A percentile compares a stretch with the other conserved stretches of the same genome.
phyloP scores from a whole-genome alignment of 2,329 filamentous ascomycete genomes.

The Chaetomium sp. region DNA sequence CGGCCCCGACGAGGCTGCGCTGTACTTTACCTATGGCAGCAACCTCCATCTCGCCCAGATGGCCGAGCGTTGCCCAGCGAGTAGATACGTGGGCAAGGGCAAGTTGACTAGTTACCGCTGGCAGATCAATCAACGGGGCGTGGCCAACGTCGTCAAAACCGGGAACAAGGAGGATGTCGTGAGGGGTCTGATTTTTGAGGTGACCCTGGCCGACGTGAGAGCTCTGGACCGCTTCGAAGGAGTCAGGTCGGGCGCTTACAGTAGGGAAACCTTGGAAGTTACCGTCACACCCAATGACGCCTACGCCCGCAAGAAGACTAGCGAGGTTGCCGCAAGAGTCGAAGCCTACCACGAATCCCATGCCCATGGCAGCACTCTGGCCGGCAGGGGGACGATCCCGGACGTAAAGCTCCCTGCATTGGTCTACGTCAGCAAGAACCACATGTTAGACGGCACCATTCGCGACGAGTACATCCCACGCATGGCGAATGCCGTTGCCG shows the following conservation, averaged over 20 bases:
- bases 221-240: background rate
- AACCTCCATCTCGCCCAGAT: slow-evolving; percentile 1
- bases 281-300: background rate
- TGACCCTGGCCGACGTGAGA: background rate
- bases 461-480: background rate
- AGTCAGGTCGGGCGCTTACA: background rate
- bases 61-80: slow-evolving; percentile 1
- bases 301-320: background rate
- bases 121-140: slow-evolving; percentile 8
- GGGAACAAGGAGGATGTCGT: background rate
- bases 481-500: background rate
- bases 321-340: background rate
- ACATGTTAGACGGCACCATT: background rate
- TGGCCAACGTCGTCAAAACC: background rate
- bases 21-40: slow-evolving; percentile 10
- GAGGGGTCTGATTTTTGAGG: background rate
- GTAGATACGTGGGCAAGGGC: background rate
- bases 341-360: background rate
- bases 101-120: background rate
- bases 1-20: background rate
- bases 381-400: background rate
- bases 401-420: background rate
- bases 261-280: background rate
- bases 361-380: background rate
- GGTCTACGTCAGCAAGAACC: background rate